A percentile compares a stretch with the other conserved stretches of the same genome.
phyloP scores from a whole-genome alignment of 495 filamentous ascomycete species.

The Penicillium lagena region DNA sequence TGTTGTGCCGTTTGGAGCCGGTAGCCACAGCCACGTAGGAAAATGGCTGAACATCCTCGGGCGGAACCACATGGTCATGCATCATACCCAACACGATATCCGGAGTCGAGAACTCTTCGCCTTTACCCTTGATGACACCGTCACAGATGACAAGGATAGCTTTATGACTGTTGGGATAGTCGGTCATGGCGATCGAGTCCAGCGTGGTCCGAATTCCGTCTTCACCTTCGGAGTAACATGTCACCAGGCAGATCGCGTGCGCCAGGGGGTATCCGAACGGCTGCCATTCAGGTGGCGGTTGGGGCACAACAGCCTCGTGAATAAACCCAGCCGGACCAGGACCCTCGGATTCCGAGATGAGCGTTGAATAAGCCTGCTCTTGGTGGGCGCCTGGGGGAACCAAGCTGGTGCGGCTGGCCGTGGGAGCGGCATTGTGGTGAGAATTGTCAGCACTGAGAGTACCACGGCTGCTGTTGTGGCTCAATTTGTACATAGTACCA shows the following conservation, averaged over 20 bases:
- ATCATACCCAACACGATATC: conserved; percentile 91
- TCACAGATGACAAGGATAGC: conserved; percentile 94
- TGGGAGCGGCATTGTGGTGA: conserved; percentile 19
- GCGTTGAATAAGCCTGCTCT: conserved; percentile 45
- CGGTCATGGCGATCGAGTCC: conserved; percentile 94
- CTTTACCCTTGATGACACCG: conserved; percentile 94
- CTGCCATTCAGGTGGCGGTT: conserved; percentile 95
- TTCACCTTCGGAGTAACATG: conserved; percentile 95
- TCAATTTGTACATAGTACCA: conserved; percentile 61
- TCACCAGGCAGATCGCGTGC: conserved; percentile 90
- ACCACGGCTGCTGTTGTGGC: conserved; percentile 61
- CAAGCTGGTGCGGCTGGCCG: conserved; percentile 48
- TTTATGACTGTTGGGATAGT: conserved; percentile 99
- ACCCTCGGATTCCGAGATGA: conserved; percentile 58
- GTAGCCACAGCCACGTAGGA: conserved; percentile 96
- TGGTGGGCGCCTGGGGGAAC: conserved; percentile 23
- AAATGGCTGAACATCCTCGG: conserved; percentile 76
- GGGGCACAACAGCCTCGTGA: conserved; percentile 91
- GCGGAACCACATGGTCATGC: conserved; percentile 75
- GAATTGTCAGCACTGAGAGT: conserved; percentile 41
- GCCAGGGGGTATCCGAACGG: conserved; percentile 94
- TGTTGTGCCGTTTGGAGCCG: conserved; percentile 96
- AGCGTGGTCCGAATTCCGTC: conserved; percentile 88
- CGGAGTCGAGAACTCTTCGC: conserved; percentile 80
- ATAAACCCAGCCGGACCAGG: conserved; percentile 89